Base-by-base conservation (phyloP, 1,284 basidiomycete species). In the Rhodotorula sp. region DNA sequence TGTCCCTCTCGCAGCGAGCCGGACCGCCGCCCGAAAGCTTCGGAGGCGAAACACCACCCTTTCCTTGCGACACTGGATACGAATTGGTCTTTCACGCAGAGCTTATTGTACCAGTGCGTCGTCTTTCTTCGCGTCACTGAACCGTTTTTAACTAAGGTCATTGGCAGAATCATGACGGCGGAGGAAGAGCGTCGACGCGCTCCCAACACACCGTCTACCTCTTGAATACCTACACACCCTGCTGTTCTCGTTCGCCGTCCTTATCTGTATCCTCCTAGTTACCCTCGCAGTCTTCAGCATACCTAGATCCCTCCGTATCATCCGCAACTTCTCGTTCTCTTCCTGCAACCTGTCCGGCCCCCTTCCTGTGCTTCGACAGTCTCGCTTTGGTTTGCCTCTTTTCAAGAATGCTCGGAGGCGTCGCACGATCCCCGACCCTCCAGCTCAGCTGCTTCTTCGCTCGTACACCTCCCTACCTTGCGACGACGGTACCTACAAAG, bases 21-120 rank as follows among this genome's bases (percentile, higher is more conserved):
- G 7, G 88, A 89, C 58, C 85, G 90, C 70, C 88, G 96, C 46
- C 93, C 95, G 0, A 89, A 85, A 30, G 92, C 95, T 20, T 83
- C 87, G 51, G 90, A 93, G 76, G 85, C 98, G 68, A 85, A 91
- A 67, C 84, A 85, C 72, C 93, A 99, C 81, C 86, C 86, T 36
- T 99, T 96, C 83, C 87, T 97, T 68, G 82, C 83, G 71, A 84
- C 60, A 6, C 60, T 90, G 66, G 87, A 89, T 74, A 84, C 84
- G 47, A 86, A 84, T 66, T 96, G 93, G 92, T 83, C 84, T 62
- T 97, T 79, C 69, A 67, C 68, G n/a, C 62, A 77, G 47, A 77
- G 74, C 3, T 67, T 64, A 1, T 68, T 79, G 3, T 77, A 75
- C 52, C 49, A 67, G 77, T 74, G 11, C 13, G 17, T 29, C 20